phyloP scores from a whole-genome alignment of 129 eudicot species.

The Lactuca saligna region DNA sequence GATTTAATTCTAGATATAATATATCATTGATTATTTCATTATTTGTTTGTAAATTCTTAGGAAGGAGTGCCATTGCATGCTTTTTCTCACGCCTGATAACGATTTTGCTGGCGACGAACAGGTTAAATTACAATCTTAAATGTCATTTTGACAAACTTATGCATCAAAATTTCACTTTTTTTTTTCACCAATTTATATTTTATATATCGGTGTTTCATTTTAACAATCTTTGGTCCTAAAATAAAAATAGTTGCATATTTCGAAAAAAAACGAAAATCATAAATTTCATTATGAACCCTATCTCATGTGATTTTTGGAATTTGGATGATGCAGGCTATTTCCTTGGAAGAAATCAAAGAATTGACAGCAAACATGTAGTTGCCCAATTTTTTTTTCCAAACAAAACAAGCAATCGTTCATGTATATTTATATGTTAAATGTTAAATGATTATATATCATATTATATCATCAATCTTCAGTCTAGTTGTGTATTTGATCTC shows the following conservation, averaged over 20 bases:
- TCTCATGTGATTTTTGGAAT: neutral
- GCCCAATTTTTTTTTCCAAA: constrained; percentile 10
- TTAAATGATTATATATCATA: constrained; percentile 1
- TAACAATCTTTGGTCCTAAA: too few relatives aligned
- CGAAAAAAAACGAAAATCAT: too few relatives aligned
- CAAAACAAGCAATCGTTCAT: constrained; percentile 11
- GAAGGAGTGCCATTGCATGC: constrained; percentile 98
- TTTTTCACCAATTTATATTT: too few relatives aligned
- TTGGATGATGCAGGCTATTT: constrained; percentile 53
- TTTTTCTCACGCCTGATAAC: constrained; percentile 80
- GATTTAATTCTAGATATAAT: neutral
- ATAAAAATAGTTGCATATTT: too few relatives aligned
- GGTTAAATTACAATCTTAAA: constrained; percentile 35
- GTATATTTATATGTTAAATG: constrained; percentile 27
- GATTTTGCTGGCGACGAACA: constrained; percentile 93
- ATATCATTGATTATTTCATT: neutral
- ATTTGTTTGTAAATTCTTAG: constrained; percentile 29
- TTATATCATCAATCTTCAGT: neutral
- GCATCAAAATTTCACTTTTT: too few relatives aligned
- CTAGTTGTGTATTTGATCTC: neutral
- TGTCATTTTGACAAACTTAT: neutral
- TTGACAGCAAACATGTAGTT: constrained; percentile 69
- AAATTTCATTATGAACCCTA: too few relatives aligned
- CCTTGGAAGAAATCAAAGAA: constrained; percentile 76
- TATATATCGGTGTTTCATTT: too few relatives aligned